Conservation (phyloP, 75 land plant genomes). For the Pseudotsuga menziesii region DNA sequence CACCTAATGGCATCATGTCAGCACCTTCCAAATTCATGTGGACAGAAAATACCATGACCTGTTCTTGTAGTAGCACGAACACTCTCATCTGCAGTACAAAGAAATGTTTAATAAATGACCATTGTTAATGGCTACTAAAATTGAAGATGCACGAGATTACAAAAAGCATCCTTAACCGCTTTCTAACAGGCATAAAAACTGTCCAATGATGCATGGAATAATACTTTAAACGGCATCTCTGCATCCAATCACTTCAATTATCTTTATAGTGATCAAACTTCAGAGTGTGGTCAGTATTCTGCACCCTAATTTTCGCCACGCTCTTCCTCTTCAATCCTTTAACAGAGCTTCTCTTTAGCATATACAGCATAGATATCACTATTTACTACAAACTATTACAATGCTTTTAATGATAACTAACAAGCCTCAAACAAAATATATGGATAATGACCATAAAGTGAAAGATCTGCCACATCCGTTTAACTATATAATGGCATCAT, state of each 20-base stretch:
- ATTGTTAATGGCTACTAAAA: not conserved
- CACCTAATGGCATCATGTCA: too few relatives aligned
- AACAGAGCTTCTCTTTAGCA: not conserved
- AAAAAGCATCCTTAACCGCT: not conserved
- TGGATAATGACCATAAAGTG: not conserved
- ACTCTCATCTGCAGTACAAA: conserved; percentile 3
- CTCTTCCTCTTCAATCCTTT: not conserved
- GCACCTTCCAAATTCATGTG: too few relatives aligned
- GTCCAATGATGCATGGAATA: not conserved
- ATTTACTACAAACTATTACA: not conserved
- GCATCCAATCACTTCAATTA: not conserved
- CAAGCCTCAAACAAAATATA: not conserved
- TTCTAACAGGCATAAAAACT: not conserved
- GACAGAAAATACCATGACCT: too few relatives aligned
- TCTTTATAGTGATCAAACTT: not conserved
- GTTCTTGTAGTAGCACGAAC: not conserved
- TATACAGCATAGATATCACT: not conserved
- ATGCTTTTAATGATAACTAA: not conserved
- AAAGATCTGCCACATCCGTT: not conserved
- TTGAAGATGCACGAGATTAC: not conserved
- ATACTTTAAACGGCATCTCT: not conserved
- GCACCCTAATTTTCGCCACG: not conserved
- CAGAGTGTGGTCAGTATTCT: not conserved
- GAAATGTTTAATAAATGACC: not conserved
- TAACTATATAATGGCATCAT: not conserved